phyloP scores from a whole-genome alignment of 1,284 basidiomycete species.

The Cutaneotrichosporon cavernicola region DNA sequence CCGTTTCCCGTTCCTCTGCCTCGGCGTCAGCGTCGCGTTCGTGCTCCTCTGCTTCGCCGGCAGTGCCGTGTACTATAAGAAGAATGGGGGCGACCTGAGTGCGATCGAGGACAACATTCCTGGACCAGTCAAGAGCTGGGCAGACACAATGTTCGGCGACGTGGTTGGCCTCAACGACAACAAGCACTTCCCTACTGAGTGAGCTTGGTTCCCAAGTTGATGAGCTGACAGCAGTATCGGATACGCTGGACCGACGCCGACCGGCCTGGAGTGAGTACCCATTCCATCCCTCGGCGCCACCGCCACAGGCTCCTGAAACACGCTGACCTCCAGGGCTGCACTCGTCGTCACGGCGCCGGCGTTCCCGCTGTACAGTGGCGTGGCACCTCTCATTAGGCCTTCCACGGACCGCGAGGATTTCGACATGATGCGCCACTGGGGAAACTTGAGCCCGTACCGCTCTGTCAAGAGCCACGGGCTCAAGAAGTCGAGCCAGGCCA shows the following conservation, averaged over 20 bases:
- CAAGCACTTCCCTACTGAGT: slow-evolving; percentile 49
- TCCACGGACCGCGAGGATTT: slow-evolving; percentile 36
- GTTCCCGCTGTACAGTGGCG: slow-evolving; percentile 70
- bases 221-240: slow-evolving; percentile 60
- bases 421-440: slow-evolving; percentile 55
- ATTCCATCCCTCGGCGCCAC: neutral
- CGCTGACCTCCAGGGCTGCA: slow-evolving; percentile 56
- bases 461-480: slow-evolving; percentile 55
- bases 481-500: slow-evolving; percentile 39
- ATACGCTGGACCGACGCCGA: slow-evolving; percentile 76
- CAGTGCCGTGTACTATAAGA: slow-evolving; percentile 31
- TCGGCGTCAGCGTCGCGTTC: slow-evolving; percentile 33
- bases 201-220: slow-evolving; percentile 17
- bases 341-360: slow-evolving; percentile 73
- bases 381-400: slow-evolving; percentile 62
- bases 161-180: slow-evolving; percentile 24
- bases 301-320: neutral
- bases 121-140: slow-evolving; percentile 34
- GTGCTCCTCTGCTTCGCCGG: slow-evolving; percentile 30
- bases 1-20: slow-evolving; percentile 28
- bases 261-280: slow-evolving; percentile 67
- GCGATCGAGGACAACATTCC: slow-evolving; percentile 34
- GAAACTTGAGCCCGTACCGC: slow-evolving; percentile 55
- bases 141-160: slow-evolving; percentile 31
- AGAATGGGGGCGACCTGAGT: slow-evolving; percentile 37